Base-by-base conservation (phyloP, 23 red algal species). In the Agarophyton chilense region DNA sequence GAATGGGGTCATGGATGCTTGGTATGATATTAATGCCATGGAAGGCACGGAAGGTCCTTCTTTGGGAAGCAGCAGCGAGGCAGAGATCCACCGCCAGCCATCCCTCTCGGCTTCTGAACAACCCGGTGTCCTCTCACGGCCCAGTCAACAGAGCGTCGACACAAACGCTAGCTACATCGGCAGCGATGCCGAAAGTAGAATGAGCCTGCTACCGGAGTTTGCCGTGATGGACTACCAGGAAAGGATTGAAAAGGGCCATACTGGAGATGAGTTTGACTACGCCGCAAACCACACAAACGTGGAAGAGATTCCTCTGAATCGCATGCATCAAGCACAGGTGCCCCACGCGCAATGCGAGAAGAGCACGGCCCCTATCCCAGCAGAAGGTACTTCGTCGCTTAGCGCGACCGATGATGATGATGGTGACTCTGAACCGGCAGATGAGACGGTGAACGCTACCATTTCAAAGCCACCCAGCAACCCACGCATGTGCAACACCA, bases 201-300 rank as follows among this genome's bases (percentile, higher is more conserved):
- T 89, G 33, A 65, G 54, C 34, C n/a, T 89, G 26, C 25, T 89
- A 10, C 85, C 85, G 22, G 85, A 77, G 47, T 89, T 89, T 42
- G 21, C 35, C 43, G 67, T 65, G 4, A 51, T 89, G 45, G 85
- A 89, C 33, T 77, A 67, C 32, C 45, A 89, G 78, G 67, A 52
- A 28, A 60, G 43, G 19, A 71, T 71, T 40, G 31, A 77, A 64
- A 77, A 89, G 51, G 43, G 32, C 25, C 34, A 65, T 4, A 33
- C 8, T 31, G 85, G 85, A 46, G 85, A 89, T 51, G 85, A 89
- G 35, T 89, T 89, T 77, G 85, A 89, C 73, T 79, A 57, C 53
- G 85, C 85, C 43, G 85, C 85, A 18, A 89, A 89, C 40, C 67
- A 78, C 16, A 62, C 55, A 24, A 89, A 89, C 42, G 85, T 89